Evolutionary conservation across 495 filamentous ascomycete species (phyloP).

Genomic region (Penicillium mononematosum): DNA sequence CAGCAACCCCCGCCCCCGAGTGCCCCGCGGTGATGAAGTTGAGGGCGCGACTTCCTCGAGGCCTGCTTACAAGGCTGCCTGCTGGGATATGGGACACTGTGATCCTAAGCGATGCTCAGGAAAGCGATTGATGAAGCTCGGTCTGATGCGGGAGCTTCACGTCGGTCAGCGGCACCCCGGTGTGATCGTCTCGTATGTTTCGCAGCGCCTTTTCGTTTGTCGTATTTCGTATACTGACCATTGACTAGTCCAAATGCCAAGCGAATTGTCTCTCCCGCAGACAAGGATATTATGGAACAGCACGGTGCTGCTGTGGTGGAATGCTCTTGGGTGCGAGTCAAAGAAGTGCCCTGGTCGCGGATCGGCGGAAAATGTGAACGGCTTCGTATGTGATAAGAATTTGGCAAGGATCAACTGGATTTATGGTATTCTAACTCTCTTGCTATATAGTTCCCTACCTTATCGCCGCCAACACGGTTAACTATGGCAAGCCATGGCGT

Average conservation of each 20-base stretch:
- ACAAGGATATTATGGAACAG: conserved; percentile 75
- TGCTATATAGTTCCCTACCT: conserved; percentile 71
- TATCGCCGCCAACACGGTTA: conserved; percentile 93
- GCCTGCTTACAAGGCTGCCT: conserved; percentile 84
- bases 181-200: conserved; percentile 76
- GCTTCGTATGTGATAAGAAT: conserved; percentile 49
- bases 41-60: conserved; percentile 36
- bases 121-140: conserved; percentile 86
- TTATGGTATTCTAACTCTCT: conserved; percentile 10
- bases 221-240: conserved; percentile 14
- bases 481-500: conserved; percentile 93
- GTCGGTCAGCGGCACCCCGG: conserved; percentile 88
- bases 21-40: conserved; percentile 41
- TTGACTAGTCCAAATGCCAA: conserved; percentile 78
- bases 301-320: conserved; percentile 95
- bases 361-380: conserved; percentile 96
- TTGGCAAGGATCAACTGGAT: background rate
- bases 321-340: conserved; percentile 90
- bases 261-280: conserved; percentile 73
- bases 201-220: conserved; percentile 9
- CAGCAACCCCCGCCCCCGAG: conserved; percentile 49
- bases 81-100: conserved; percentile 97
- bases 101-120: conserved; percentile 96
- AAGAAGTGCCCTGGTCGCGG: conserved; percentile 84
- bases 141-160: conserved; percentile 88